Evolutionary conservation across 1,284 basidiomycete species (phyloP).

Genomic region (Neolentinus lepideus): DNA sequence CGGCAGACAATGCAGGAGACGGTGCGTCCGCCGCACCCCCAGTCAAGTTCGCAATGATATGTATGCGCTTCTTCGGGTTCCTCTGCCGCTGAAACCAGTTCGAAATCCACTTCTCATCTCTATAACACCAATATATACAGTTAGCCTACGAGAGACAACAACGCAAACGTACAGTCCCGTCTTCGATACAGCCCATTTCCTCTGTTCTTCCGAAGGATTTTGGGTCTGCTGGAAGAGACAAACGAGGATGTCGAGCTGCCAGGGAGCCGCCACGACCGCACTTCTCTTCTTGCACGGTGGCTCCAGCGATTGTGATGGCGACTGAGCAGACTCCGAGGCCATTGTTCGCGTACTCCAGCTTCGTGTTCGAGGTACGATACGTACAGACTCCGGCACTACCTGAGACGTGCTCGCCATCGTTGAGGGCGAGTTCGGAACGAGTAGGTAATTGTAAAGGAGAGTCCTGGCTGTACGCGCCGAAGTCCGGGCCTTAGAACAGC

Average conservation of each 20-base stretch:
- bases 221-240: not conserved
- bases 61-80: not conserved
- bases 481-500: too few relatives aligned
- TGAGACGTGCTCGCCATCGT: too few relatives aligned
- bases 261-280: not conserved
- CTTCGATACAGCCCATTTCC: not conserved
- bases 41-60: not conserved
- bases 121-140: not conserved
- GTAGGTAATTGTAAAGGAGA: too few relatives aligned
- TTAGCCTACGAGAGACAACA: not conserved
- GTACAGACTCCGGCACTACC: not conserved
- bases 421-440: too few relatives aligned
- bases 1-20: not conserved
- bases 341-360: not conserved
- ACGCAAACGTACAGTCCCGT: not conserved
- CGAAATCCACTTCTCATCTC: not conserved
- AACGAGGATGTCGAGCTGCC: not conserved
- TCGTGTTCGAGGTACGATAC: not conserved
- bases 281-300: not conserved
- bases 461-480: too few relatives aligned
- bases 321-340: not conserved
- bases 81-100: conserved; percentile 1
- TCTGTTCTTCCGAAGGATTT: not conserved
- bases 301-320: not conserved
- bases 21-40: not conserved